phyloP scores from a whole-genome alignment of 1,139 yeast species.

The Wickerhamiella pararugosa region DNA sequence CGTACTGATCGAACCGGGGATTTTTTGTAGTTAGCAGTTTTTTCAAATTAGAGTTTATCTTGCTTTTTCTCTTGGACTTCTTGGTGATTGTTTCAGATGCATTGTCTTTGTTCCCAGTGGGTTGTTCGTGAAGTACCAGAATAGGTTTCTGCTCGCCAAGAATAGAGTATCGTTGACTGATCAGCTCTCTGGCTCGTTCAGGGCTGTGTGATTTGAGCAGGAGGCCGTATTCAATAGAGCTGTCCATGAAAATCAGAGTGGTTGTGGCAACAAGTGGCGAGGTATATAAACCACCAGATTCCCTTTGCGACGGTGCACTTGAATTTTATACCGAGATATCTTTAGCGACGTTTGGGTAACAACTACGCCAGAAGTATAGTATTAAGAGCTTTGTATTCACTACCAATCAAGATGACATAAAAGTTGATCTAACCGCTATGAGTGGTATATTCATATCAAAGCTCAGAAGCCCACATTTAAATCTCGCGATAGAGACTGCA shows the following conservation, averaged over 20 bases:
- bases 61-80: constrained; percentile 2
- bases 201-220: constrained; percentile 35
- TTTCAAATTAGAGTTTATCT: constrained; percentile 9
- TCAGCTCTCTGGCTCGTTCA: constrained; percentile 33
- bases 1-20: constrained; percentile 34
- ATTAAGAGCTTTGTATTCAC: too few species aligned
- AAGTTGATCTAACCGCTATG: neutral
- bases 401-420: too few species aligned
- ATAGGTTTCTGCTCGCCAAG: constrained; percentile 47
- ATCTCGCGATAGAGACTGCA: constrained; percentile 72
- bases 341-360: too few species aligned
- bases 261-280: too few species aligned
- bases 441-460: constrained; percentile 1
- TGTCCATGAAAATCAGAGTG: too few species aligned
- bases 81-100: neutral
- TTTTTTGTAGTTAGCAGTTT: constrained; percentile 10
- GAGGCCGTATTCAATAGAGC: constrained; percentile 34
- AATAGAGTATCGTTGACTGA: constrained; percentile 41
- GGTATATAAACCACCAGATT: too few species aligned
- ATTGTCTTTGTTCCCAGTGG: constrained; percentile 2
- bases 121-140: constrained; percentile 26
- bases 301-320: too few species aligned
- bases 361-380: too few species aligned
- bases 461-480: constrained; percentile 51
- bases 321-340: too few species aligned